A percentile compares a stretch with the other conserved stretches of the same genome.
Evolutionary conservation across 2,329 filamentous ascomycete species (phyloP).

Genomic region (Grosmannia penicillata): DNA sequence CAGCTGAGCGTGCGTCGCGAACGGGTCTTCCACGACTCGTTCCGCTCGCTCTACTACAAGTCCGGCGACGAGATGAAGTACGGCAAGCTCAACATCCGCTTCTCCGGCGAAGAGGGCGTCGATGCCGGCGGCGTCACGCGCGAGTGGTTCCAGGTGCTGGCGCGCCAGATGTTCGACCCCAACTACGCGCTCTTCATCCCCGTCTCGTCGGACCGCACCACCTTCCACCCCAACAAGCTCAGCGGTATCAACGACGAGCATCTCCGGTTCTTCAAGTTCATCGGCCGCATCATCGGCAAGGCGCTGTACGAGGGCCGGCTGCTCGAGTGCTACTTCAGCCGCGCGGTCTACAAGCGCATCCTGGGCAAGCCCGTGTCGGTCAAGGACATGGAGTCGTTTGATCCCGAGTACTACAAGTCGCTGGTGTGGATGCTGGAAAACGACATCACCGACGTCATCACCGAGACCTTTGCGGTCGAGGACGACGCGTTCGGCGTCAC

Average conservation of each 20-base stretch:
- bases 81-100: constrained; percentile 93
- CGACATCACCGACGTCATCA: constrained; percentile 95
- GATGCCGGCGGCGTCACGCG: constrained; percentile 94
- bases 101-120: constrained; percentile 93
- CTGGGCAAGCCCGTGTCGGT: constrained; percentile 88
- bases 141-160: constrained; percentile 97
- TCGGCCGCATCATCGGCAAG: constrained; percentile 95
- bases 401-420: constrained; percentile 98
- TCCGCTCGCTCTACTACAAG: constrained; percentile 97
- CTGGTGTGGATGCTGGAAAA: constrained; percentile 97
- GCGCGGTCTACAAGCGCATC: constrained; percentile 96
- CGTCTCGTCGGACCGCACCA: constrained; percentile 92
- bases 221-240: constrained; percentile 93
- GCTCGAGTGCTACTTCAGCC: constrained; percentile 96
- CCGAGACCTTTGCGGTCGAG: constrained; percentile 88
- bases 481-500: constrained; percentile 88
- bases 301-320: constrained; percentile 91
- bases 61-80: constrained; percentile 95
- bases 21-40: constrained; percentile 95
- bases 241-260: constrained; percentile 93
- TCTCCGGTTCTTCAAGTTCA: constrained; percentile 97
- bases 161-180: constrained; percentile 96
- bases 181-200: constrained; percentile 95
- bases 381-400: constrained; percentile 98
- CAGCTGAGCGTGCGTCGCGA: constrained; percentile 85